phyloP scores from a whole-genome alignment of 768 basidiomycete genomes.

The Tylopilus sp. region DNA sequence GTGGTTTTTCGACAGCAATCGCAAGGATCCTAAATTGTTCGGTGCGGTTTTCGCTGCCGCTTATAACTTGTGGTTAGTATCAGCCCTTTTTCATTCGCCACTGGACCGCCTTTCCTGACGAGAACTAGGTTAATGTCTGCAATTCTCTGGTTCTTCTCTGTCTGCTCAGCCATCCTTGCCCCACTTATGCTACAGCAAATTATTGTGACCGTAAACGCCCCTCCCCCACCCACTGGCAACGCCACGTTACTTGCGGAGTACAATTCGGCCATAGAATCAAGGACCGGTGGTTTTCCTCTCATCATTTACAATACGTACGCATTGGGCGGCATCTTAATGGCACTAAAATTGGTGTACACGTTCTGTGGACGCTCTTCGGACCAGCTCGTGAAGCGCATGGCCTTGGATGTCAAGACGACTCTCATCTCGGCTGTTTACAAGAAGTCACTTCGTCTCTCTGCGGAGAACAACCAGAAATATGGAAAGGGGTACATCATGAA shows the following conservation, averaged over 20 bases:
- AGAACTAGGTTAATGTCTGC: slow-evolving; percentile 22
- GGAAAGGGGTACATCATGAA: slow-evolving; percentile 29
- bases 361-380: slow-evolving; percentile 29
- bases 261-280: slow-evolving; percentile 14
- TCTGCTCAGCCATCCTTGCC: slow-evolving; percentile 19
- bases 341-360: slow-evolving; percentile 22
- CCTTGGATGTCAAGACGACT: slow-evolving; percentile 28
- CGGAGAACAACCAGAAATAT: slow-evolving; percentile 25
- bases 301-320: slow-evolving; percentile 24
- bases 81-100: neutral
- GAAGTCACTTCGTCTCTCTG: slow-evolving; percentile 28
- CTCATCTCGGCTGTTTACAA: slow-evolving; percentile 31
- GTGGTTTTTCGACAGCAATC: slow-evolving; percentile 16
- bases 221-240: slow-evolving; percentile 15
- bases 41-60: slow-evolving; percentile 16
- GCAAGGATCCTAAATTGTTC: slow-evolving; percentile 17
- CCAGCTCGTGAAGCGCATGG: slow-evolving; percentile 29
- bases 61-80: slow-evolving; percentile 12
- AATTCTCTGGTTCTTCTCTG: slow-evolving; percentile 29
- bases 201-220: slow-evolving; percentile 22
- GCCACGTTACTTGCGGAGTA: slow-evolving; percentile 22
- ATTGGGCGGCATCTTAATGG: slow-evolving; percentile 23
- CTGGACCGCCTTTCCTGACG: neutral
- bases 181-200: slow-evolving; percentile 29
- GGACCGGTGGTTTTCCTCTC: slow-evolving; percentile 30